Evolutionary conservation across 768 basidiomycete genomes (phyloP).

Genomic region (Rickenella mellea): DNA sequence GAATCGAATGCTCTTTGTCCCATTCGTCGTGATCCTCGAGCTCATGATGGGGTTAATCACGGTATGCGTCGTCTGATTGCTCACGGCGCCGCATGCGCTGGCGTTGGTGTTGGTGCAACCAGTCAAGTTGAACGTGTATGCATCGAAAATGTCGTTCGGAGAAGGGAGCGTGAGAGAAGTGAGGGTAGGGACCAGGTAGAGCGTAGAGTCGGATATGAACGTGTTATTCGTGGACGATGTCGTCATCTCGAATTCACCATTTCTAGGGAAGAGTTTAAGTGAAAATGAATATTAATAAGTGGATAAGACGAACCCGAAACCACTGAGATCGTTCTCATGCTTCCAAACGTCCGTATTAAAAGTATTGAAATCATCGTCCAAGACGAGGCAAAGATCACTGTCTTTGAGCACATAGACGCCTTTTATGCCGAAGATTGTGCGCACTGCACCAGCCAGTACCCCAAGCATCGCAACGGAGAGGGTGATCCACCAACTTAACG

Average conservation of each 20-base stretch:
- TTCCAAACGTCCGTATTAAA: slow-evolving; percentile 36
- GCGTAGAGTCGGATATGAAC: slow-evolving; percentile 58
- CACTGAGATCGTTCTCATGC: slow-evolving; percentile 71
- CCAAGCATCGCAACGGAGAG: too few relatives aligned
- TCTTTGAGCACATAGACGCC: too few relatives aligned
- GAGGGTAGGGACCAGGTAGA: slow-evolving; percentile 82
- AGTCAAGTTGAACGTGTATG: slow-evolving; percentile 70
- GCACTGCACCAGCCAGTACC: too few relatives aligned
- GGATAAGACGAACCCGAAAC: slow-evolving; percentile 57
- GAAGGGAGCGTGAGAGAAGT: too few relatives aligned
- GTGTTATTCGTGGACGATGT: slow-evolving; percentile 63
- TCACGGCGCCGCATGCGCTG: slow-evolving; percentile 61
- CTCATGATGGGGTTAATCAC: slow-evolving; percentile 81
- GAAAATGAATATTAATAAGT: not conserved
- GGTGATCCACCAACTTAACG: too few relatives aligned
- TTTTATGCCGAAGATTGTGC: too few relatives aligned
- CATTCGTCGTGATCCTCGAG: slow-evolving; percentile 69
- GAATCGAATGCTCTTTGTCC: slow-evolving; percentile 63
- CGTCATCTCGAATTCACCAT: slow-evolving; percentile 80
- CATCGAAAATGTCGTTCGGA: slow-evolving; percentile 51
- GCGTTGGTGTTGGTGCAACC: slow-evolving; percentile 60
- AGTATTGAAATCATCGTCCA: slow-evolving; percentile 62
- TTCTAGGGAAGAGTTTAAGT: slow-evolving; percentile 28
- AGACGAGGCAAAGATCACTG: slow-evolving; percentile 52
- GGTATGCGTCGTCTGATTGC: slow-evolving; percentile 51